Evolutionary conservation across 352 stramenopile species (phyloP).

Genomic region (Detonula confervacea): DNA sequence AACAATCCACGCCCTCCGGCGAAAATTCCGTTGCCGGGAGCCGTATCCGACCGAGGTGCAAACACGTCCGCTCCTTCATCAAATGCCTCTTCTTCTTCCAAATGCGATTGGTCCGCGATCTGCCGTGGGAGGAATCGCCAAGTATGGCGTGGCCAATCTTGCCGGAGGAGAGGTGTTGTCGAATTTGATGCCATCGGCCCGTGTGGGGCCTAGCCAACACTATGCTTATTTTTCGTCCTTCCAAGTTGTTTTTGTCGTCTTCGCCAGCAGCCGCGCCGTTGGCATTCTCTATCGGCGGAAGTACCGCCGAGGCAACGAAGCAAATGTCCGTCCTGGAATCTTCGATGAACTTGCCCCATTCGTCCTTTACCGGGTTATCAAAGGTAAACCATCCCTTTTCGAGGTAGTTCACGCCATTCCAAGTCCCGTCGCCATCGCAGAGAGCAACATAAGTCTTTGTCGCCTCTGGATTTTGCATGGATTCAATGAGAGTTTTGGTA

Average conservation of each 20-base stretch:
- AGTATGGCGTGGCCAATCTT: conserved; percentile 58
- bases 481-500: conserved; percentile 52
- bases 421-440: conserved; percentile 47
- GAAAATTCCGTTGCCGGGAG: conserved; percentile 52
- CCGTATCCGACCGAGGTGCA: conserved; percentile 69
- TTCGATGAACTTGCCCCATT: conserved; percentile 47
- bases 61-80: conserved; percentile 61
- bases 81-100: conserved; percentile 66
- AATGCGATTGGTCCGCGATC: conserved; percentile 47
- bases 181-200: conserved; percentile 59
- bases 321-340: conserved; percentile 43
- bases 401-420: conserved; percentile 43
- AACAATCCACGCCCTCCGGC: conserved; percentile 63
- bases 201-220: conserved; percentile 51
- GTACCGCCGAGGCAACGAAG: conserved; percentile 39
- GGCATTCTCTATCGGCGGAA: conserved; percentile 21
- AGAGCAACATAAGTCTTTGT: conserved; percentile 59
- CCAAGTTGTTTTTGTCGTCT: conserved; percentile 20
- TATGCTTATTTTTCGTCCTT: conserved; percentile 49
- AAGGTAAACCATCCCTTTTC: conserved; percentile 58
- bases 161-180: conserved; percentile 46
- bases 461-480: conserved; percentile 47
- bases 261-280: not conserved
- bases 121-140: conserved; percentile 55
- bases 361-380: conserved; percentile 51